Conservation (phyloP, 768 basidiomycete species). For the Epithele typhae region DNA sequence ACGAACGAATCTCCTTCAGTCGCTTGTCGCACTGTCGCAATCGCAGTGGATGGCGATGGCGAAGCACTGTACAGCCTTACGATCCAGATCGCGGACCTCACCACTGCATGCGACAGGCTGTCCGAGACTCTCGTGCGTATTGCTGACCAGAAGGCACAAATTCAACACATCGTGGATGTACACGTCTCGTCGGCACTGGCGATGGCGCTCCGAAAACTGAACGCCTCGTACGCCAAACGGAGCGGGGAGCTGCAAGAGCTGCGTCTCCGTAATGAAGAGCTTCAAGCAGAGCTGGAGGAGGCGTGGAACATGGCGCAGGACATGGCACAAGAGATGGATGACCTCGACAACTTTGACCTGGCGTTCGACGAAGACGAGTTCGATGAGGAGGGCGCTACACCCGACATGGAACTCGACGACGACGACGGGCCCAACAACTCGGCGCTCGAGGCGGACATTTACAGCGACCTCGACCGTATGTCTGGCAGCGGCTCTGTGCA, state of each 20-base stretch:
- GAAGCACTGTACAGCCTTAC: slow-evolving; percentile 41
- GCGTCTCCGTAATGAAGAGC: slow-evolving; percentile 43
- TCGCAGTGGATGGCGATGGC: slow-evolving; percentile 32
- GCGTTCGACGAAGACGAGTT: slow-evolving; percentile 12
- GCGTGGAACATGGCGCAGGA: slow-evolving; percentile 78
- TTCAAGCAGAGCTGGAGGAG: slow-evolving; percentile 71
- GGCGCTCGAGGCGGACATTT: slow-evolving; percentile 22
- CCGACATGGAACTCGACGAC: slow-evolving; percentile 4
- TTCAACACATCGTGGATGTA: slow-evolving; percentile 52
- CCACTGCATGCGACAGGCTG: slow-evolving; percentile 53
- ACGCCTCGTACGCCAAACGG: slow-evolving; percentile 66
- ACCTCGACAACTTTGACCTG: slow-evolving; percentile 37
- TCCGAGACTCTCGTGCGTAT: slow-evolving; percentile 54
- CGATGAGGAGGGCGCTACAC: slow-evolving; percentile 2
- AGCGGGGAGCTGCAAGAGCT: slow-evolving; percentile 50
- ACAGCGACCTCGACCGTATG: slow-evolving; percentile 20
- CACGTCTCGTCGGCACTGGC: slow-evolving; percentile 77
- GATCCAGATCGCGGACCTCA: slow-evolving; percentile 55
- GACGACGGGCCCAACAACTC: slow-evolving; percentile 5
- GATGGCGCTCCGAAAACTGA: slow-evolving; percentile 75
- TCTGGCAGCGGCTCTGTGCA: slow-evolving; percentile 17
- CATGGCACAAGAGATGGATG: slow-evolving; percentile 69
- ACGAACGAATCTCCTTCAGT: slow-evolving; percentile 68
- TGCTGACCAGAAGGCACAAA: slow-evolving; percentile 61
- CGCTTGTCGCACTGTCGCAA: slow-evolving; percentile 50